phyloP scores from a whole-genome alignment of 2,329 filamentous ascomycete species.

The Ophiostoma sp. region DNA sequence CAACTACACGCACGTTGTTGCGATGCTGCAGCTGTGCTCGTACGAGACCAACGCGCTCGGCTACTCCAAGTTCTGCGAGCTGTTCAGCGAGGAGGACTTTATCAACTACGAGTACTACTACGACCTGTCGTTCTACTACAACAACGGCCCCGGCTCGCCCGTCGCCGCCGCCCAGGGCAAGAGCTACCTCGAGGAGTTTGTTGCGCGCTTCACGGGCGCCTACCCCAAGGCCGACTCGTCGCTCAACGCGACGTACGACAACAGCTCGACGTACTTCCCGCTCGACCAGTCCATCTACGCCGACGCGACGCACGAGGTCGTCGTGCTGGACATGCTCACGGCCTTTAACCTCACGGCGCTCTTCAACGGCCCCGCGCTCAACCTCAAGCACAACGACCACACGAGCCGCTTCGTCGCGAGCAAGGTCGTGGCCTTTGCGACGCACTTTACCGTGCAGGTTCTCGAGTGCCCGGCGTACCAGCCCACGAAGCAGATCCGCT shows the following conservation, averaged over 20 bases:
- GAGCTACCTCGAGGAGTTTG: constrained; percentile 12
- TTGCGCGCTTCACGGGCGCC: background rate
- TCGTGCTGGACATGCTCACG: background rate
- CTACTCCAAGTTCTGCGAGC: constrained; percentile 11
- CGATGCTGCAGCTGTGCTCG: constrained; percentile 10
- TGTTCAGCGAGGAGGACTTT: constrained; percentile 11
- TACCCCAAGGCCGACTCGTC: constrained; percentile 8
- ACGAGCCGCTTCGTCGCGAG: background rate
- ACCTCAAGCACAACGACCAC: constrained; percentile 10
- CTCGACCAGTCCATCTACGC: constrained; percentile 7
- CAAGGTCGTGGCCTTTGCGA: constrained; percentile 5
- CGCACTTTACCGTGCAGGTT: constrained; percentile 6
- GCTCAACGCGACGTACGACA: background rate
- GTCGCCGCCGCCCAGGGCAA: constrained; percentile 1
- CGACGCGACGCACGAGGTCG: constrained; percentile 3
- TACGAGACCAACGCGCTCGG: constrained; percentile 5
- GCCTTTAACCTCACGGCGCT: background rate
- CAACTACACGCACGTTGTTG: background rate
- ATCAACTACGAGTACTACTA: constrained; percentile 14
- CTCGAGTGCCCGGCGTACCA: constrained; percentile 7
- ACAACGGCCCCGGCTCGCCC: constrained; percentile 9
- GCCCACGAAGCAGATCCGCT: constrained; percentile 9
- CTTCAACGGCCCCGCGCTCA: background rate
- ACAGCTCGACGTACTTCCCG: constrained; percentile 4
- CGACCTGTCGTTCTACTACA: constrained; percentile 4